Conservation (phyloP, 306 rosid species). For the Gillenia trifoliata region DNA sequence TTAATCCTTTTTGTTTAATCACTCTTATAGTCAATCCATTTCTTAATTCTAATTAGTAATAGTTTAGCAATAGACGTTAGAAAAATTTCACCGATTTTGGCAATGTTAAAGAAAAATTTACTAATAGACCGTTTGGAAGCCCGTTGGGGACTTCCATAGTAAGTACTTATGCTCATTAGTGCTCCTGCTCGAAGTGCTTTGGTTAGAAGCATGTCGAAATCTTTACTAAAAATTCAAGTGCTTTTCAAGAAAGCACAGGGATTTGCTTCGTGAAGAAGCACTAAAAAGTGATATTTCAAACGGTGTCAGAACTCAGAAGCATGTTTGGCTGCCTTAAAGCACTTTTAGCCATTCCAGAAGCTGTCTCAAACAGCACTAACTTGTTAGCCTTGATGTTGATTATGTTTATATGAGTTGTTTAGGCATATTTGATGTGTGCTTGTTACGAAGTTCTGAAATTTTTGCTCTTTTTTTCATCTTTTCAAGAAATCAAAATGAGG, state of each 20-base stretch:
- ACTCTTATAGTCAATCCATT: not conserved
- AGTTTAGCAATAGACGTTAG: not conserved
- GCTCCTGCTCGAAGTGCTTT: not conserved
- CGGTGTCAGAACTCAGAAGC: no score
- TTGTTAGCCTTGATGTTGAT: constrained; percentile 2
- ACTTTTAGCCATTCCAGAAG: not conserved
- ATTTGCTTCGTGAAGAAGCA: not conserved
- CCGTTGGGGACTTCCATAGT: not conserved
- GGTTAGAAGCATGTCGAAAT: not conserved
- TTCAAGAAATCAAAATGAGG: constrained; percentile 76
- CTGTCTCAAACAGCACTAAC: not conserved
- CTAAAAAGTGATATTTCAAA: no score
- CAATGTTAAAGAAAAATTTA: not conserved
- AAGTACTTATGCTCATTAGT: no score
- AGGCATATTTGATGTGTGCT: constrained; percentile 13
- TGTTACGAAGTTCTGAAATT: constrained; percentile 21
- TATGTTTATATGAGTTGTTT: not conserved
- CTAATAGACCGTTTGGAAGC: not conserved
- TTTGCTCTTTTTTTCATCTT: constrained; percentile 7
- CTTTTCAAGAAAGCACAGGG: not conserved
- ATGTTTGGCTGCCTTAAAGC: not conserved
- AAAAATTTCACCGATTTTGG: not conserved
- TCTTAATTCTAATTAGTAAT: not conserved
- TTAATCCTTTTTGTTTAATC: not conserved
- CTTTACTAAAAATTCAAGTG: not conserved